These are phyloP conservation scores for Podaxis sp. DNA, from an alignment of 768 basidiomycete genomes.

Conservation along the genomic window DNA sequence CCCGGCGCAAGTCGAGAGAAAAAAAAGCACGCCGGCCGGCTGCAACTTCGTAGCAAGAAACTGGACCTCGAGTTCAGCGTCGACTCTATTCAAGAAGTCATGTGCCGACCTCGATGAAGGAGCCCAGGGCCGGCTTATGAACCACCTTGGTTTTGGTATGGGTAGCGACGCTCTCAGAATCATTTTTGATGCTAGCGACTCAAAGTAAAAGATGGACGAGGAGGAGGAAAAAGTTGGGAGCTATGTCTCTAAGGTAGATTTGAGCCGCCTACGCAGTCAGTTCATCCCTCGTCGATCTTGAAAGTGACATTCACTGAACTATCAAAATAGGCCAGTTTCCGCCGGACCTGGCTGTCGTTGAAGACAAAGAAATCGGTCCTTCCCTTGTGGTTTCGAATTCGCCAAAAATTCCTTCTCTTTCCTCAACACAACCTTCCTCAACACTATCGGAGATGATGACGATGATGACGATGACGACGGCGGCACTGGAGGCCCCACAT, in stretches of 20 bases:
- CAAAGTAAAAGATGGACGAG: constrained; percentile 67
- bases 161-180: constrained; percentile 85
- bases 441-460: constrained; percentile 48
- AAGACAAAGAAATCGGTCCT: constrained; percentile 75
- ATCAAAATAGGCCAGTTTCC: constrained; percentile 61
- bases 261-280: constrained; percentile 63
- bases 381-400: constrained; percentile 84
- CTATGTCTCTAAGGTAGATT: constrained; percentile 65
- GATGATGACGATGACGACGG: constrained; percentile 25
- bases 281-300: constrained; percentile 9
- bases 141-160: constrained; percentile 80
- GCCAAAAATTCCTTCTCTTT: constrained; percentile 61
- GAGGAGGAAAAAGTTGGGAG: constrained; percentile 78
- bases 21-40: constrained; percentile 69
- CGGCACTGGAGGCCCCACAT: constrained; percentile 38
- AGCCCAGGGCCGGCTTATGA: constrained; percentile 94
- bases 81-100: constrained; percentile 94
- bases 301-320: constrained; percentile 12
- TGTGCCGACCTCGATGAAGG: constrained; percentile 99
- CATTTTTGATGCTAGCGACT: constrained; percentile 87
- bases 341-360: constrained; percentile 64
- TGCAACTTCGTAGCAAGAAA: constrained; percentile 86
- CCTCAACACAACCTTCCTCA: constrained; percentile 62
- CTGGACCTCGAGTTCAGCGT: constrained; percentile 94
- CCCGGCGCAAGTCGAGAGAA: constrained; percentile 57